Conservation (phyloP, 2,329 filamentous ascomycete species). For the Cladosporium velox region DNA sequence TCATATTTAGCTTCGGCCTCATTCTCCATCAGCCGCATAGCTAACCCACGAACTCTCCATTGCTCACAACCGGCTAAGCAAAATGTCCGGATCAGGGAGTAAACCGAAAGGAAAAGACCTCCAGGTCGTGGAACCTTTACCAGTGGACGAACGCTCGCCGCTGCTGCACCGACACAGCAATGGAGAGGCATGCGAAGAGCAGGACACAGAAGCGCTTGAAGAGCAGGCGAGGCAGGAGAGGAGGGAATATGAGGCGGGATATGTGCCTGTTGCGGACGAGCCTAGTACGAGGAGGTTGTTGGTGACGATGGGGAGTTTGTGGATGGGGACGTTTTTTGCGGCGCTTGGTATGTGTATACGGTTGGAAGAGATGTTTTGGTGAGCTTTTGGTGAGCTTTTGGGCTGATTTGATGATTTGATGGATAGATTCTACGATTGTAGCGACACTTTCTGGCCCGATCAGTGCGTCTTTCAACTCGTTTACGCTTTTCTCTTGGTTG, state of each 20-base stretch:
- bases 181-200: constrained; percentile 19
- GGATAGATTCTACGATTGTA: constrained; percentile 75
- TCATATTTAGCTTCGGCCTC: constrained; percentile 10
- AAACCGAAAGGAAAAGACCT: constrained; percentile 3
- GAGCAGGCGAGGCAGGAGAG: constrained; percentile 37
- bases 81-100: neutral
- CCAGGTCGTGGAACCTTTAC: constrained; percentile 21
- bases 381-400: neutral
- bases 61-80: neutral
- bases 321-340: constrained; percentile 58
- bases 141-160: constrained; percentile 28
- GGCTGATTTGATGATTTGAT: neutral
- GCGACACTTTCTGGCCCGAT: constrained; percentile 84
- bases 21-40: neutral
- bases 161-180: constrained; percentile 25
- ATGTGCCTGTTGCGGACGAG: constrained; percentile 43
- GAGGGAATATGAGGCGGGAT: constrained; percentile 35
- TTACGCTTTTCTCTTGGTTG: constrained; percentile 83
- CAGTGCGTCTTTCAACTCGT: constrained; percentile 76
- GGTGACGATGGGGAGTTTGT: constrained; percentile 52
- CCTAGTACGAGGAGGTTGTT: constrained; percentile 50
- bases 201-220: constrained; percentile 28
- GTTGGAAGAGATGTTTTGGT: neutral
- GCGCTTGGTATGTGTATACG: constrained; percentile 48
- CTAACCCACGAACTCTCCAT: neutral